Evolutionary conservation across 441 rosid genomes (phyloP).

Genomic region (Kokia cookei): DNA sequence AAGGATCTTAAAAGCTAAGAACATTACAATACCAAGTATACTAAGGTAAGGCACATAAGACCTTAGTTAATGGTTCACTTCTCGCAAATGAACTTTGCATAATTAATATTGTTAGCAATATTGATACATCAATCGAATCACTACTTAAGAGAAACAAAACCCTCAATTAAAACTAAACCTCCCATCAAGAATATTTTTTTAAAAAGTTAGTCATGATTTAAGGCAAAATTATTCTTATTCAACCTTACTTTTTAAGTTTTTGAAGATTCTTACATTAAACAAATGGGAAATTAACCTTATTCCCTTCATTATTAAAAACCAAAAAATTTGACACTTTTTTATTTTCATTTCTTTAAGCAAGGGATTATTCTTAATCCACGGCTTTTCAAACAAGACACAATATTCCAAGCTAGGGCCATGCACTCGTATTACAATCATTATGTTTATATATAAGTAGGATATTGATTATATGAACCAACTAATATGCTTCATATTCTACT

Average conservation of each 20-base stretch:
- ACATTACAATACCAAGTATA: too few relatives aligned
- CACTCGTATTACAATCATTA: not conserved
- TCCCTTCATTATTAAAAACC: not conserved
- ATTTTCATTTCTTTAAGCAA: not conserved
- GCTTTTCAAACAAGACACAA: not conserved
- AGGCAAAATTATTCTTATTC: not conserved
- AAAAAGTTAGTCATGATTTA: not conserved
- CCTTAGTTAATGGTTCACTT: too few relatives aligned
- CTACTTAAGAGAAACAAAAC: too few relatives aligned
- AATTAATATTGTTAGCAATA: too few relatives aligned
- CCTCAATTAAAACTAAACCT: too few relatives aligned
- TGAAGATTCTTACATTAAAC: not conserved
- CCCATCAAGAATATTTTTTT: not conserved
- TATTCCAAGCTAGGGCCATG: not conserved
- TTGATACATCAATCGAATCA: too few relatives aligned
- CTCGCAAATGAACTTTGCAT: too few relatives aligned
- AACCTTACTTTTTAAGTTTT: not conserved
- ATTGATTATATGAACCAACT: too few relatives aligned
- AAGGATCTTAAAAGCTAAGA: too few relatives aligned
- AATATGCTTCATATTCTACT: too few relatives aligned
- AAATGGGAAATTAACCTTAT: not conserved
- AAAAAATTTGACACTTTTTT: not conserved
- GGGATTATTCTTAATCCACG: not conserved
- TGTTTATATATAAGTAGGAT: not conserved
- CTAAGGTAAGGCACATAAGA: too few relatives aligned